A percentile compares a stretch with the other conserved stretches of the same genome.
phyloP scores from a whole-genome alignment of 371 early-diverging fungal genomes.

The Mortierella sp. region DNA sequence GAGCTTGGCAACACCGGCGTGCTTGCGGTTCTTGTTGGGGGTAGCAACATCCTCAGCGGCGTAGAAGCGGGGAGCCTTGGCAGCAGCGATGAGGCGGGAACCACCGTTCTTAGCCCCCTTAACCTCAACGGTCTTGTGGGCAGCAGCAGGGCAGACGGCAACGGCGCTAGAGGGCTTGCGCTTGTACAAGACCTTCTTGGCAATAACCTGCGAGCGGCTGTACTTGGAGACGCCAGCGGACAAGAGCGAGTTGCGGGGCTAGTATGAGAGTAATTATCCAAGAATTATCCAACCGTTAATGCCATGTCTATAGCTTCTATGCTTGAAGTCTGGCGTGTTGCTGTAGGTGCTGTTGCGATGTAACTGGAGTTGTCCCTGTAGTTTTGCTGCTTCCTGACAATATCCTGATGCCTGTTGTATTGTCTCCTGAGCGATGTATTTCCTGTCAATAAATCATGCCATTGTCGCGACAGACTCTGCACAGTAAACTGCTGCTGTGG shows the following conservation, averaged over 20 bases:
- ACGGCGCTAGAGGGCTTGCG: slow-evolving; percentile 73
- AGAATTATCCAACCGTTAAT: slow-evolving; percentile 11
- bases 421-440: neutral
- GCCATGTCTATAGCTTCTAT: neutral
- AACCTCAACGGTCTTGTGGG: slow-evolving; percentile 81
- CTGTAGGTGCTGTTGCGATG: neutral
- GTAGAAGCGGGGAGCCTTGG: slow-evolving; percentile 87
- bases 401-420: neutral
- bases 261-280: neutral
- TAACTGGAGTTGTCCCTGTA: neutral
- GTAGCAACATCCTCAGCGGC: slow-evolving; percentile 88
- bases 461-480: too few species aligned
- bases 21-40: slow-evolving; percentile 90
- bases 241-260: slow-evolving; percentile 85
- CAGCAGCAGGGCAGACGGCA: slow-evolving; percentile 66
- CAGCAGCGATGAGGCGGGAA: slow-evolving; percentile 80
- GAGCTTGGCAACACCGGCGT: slow-evolving; percentile 79
- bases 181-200: slow-evolving; percentile 92
- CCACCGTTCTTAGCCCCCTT: slow-evolving; percentile 91
- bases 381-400: neutral
- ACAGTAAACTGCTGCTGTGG: neutral
- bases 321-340: neutral
- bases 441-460: neutral
- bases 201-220: slow-evolving; percentile 86
- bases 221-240: slow-evolving; percentile 88